Evolutionary conservation across 2,329 filamentous ascomycete genomes (phyloP), one percentile per base, ranked within the genome.

Genomic region (Fusarium brachygibbosum): DNA sequence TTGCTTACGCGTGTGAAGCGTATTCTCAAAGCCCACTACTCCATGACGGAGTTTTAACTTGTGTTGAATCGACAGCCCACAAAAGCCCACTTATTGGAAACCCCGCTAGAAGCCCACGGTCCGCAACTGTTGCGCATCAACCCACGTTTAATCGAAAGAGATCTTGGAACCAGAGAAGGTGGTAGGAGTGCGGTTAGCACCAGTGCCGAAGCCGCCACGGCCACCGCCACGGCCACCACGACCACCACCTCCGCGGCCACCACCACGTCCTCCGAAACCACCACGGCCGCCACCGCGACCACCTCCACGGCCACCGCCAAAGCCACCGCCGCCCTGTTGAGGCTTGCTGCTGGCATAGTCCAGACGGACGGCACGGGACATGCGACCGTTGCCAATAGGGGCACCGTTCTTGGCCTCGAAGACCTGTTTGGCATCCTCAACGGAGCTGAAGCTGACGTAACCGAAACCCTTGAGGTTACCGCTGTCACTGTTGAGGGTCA

Each of bases 381-480:
- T 86, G 74, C 96, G 86, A 63, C 93, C 89, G 70, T 82, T 79
- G 52, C 87, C 87, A 67, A 89, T 85, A 63, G 86, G 80, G 58
- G 85, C 84, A 70, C 93, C 93, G 74, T 92, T 90, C 79, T 93
- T 86, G 59, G 85, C 83, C 74, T 91, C 85, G 74, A 93, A 88
- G 25, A 90, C 94, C 74, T 84, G 82, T 82, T 91, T 92, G 75
- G 94, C 93, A 75, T 97, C 94, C 29, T 97, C 93, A 66, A 96
- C 80, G 19, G 91, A 92, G 74, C 84, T 83, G 85, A 95, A 97
- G 77, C 91, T 90, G 69, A 97, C 91, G 79, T 98, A 98, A 57
- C 93, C 94, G 81, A 97, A 97, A 60, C 94, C 94, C 90, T 97
- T 97, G 78, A 91, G 90, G 74, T 90, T 88, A 70, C 93, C 94